These are phyloP conservation scores for Lichenothelia convexa DNA, from an alignment of 495 filamentous ascomycete species.

Conservation along the genomic window DNA sequence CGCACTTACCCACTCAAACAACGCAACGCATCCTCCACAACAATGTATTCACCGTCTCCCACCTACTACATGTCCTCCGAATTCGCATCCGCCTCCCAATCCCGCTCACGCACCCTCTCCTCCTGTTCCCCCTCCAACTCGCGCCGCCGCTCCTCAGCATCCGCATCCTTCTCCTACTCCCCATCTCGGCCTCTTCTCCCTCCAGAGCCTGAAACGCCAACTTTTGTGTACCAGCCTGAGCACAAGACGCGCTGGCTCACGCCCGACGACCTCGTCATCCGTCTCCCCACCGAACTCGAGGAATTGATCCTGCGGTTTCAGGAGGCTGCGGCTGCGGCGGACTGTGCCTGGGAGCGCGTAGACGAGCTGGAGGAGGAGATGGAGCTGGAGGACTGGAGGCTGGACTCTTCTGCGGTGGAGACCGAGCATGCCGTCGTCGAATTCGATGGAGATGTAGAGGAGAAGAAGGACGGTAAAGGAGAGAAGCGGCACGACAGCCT, in stretches of 20 bases:
- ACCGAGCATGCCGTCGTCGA: no score
- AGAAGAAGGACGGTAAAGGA: no score
- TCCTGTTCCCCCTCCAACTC: not conserved
- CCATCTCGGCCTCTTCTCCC: constrained; percentile 2
- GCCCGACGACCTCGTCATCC: constrained; percentile 8
- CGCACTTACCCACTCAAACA: not conserved
- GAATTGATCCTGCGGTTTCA: constrained; percentile 8
- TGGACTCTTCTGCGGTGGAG: no score
- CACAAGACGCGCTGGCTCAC: constrained; percentile 14
- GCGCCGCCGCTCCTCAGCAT: not conserved
- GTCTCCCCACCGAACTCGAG: constrained; percentile 9
- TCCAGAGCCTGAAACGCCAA: constrained; percentile 14
- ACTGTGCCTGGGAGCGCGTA: constrained; percentile 14
- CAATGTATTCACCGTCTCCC: not conserved
- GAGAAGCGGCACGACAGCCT: no score
- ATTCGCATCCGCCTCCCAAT: not conserved
- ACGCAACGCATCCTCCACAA: not conserved
- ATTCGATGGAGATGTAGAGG: no score
- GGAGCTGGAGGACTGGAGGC: no score
- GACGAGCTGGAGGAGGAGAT: constrained; percentile 5
- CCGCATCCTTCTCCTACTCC: not conserved
- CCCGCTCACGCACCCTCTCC: not conserved
- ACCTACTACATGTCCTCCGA: not conserved
- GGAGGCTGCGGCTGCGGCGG: constrained; percentile 16
- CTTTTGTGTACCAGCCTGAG: constrained; percentile 17